A percentile compares a stretch with the other conserved stretches of the same genome.
phyloP scores from a whole-genome alignment of 2,329 filamentous ascomycete genomes.

The Sarocladiaceae sp. region DNA sequence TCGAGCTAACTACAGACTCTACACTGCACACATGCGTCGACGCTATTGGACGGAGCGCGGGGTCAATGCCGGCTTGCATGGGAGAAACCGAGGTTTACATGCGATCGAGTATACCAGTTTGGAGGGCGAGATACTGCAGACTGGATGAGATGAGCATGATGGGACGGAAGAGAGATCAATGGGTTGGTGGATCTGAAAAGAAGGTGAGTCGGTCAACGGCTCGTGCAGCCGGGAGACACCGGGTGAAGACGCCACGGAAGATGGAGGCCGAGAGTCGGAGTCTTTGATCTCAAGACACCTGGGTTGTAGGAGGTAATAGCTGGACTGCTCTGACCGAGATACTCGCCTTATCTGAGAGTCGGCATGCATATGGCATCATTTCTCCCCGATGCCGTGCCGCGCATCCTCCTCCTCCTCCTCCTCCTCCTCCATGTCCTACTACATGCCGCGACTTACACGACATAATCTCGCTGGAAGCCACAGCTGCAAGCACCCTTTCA shows the following conservation, averaged over 20 bases:
- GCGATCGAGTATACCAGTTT: not conserved
- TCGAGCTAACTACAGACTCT: too few relatives aligned
- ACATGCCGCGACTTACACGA: not conserved
- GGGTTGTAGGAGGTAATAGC: too few relatives aligned
- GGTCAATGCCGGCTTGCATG: constrained; percentile 7
- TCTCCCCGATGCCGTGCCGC: too few relatives aligned
- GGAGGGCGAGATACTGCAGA: constrained; percentile 1
- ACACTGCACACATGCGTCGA: constrained; percentile 2
- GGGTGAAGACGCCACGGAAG: too few relatives aligned
- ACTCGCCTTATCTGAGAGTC: too few relatives aligned
- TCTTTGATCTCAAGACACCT: too few relatives aligned
- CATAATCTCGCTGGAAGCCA: constrained; percentile 6
- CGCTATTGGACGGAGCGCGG: constrained; percentile 6
- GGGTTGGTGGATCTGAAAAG: constrained; percentile 21
- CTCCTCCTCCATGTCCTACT: too few relatives aligned
- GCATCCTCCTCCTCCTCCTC: too few relatives aligned
- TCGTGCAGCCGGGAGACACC: not conserved
- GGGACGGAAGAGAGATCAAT: not conserved
- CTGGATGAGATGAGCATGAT: not conserved
- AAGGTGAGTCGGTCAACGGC: constrained; percentile 10
- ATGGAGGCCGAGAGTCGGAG: too few relatives aligned
- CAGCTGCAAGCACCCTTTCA: too few relatives aligned
- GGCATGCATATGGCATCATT: too few relatives aligned
- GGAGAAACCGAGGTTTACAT: not conserved
- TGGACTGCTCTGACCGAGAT: too few relatives aligned